Conservation (phyloP, 139 green algal genomes). For the Chlamydomonas sp. region DNA sequence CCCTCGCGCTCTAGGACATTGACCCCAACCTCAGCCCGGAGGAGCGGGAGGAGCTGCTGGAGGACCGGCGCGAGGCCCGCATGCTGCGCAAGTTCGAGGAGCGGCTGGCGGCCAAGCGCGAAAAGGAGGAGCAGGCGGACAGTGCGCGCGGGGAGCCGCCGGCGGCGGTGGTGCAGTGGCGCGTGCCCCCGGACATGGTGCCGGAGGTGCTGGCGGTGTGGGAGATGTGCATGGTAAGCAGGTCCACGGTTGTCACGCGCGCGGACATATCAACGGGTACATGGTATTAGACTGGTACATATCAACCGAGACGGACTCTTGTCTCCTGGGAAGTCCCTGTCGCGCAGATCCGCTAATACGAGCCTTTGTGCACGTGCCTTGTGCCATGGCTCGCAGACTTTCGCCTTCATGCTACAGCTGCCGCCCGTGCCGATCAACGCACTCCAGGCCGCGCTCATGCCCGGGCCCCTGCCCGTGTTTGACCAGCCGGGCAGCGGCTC, state of each 20-base stretch:
- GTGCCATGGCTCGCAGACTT: conserved; percentile 55
- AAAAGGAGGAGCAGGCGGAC: conserved; percentile 46
- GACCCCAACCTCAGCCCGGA: not conserved
- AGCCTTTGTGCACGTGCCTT: not conserved
- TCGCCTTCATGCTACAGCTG: conserved; percentile 73
- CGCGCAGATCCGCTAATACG: no score
- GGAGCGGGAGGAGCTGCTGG: conserved; percentile 32
- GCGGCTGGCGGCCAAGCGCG: conserved; percentile 5
- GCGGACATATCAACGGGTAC: not conserved
- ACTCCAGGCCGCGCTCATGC: conserved; percentile 80
- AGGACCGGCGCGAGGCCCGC: conserved; percentile 3
- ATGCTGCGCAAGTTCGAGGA: not conserved
- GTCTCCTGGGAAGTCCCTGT: no score
- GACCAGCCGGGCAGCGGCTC: not conserved
- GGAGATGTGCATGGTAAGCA: conserved; percentile 69
- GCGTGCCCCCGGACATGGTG: conserved; percentile 61
- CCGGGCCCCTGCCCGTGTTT: conserved; percentile 55
- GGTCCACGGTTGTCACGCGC: not conserved
- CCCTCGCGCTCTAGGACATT: not conserved
- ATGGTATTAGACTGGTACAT: no score
- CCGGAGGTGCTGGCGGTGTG: conserved; percentile 73
- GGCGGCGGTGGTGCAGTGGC: conserved; percentile 41
- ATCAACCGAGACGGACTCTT: no score
- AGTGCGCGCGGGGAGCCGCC: conserved; percentile 65
- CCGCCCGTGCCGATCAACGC: conserved; percentile 72